phyloP scores from a whole-genome alignment of 2,329 filamentous ascomycete genomes.

The Aspergillus fumigatus region DNA sequence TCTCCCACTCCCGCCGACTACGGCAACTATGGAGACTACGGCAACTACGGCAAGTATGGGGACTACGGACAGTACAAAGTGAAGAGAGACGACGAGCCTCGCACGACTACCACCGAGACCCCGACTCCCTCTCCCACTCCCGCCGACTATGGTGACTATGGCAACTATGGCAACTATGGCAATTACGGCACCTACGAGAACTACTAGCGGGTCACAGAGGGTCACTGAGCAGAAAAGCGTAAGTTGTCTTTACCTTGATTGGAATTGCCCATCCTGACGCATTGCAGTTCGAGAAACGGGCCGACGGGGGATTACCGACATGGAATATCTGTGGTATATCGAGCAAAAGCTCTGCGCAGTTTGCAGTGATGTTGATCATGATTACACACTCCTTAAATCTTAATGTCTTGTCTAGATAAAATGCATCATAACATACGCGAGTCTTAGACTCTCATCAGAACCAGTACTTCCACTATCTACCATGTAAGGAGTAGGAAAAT shows the following conservation, averaged over 20 bases:
- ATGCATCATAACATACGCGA: not conserved
- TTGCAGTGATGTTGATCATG: not conserved
- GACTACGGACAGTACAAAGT: slow-evolving; percentile 2
- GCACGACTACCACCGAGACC: not conserved
- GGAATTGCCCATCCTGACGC: not conserved
- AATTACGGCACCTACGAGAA: slow-evolving; percentile 10
- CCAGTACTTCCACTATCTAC: not conserved
- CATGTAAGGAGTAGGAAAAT: not conserved
- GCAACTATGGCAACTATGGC: slow-evolving; percentile 5
- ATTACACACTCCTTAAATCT: not conserved
- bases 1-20: too few species aligned
- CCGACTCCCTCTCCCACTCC: slow-evolving; percentile 1
- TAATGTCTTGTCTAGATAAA: not conserved
- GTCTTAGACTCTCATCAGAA: not conserved
- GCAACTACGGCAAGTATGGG: slow-evolving; percentile 16
- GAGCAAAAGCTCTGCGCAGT: too few species aligned
- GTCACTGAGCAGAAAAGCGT: not conserved
- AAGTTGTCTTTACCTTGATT: not conserved
- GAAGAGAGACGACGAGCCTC: slow-evolving; percentile 2
- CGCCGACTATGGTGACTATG: not conserved
- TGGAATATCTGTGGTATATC: not conserved
- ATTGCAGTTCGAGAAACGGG: not conserved
- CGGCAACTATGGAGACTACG: slow-evolving; percentile 2
- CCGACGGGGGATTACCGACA: not conserved
- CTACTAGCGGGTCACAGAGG: slow-evolving; percentile 1